Conservation (phyloP, 495 filamentous ascomycete genomes). For the Trichoderma parareesei region DNA sequence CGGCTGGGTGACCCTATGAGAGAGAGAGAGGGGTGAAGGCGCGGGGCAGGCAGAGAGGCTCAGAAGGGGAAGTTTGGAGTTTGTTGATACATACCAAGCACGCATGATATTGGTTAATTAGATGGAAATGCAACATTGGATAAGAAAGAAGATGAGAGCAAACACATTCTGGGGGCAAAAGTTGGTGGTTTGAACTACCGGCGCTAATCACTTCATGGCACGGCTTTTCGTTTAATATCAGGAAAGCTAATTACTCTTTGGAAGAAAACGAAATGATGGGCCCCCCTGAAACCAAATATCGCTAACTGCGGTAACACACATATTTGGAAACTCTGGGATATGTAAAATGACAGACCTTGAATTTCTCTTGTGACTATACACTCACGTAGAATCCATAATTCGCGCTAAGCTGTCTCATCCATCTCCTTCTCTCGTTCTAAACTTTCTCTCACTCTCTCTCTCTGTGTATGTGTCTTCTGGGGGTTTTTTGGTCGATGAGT, state of each 20-base stretch:
- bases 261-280: slow-evolving; percentile 5
- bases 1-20: slow-evolving; percentile 24
- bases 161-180: background rate
- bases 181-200: background rate
- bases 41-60: too few relatives aligned
- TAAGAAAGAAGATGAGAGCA: background rate
- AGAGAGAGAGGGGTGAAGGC: background rate
- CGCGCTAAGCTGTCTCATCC: background rate
- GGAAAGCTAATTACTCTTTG: background rate
- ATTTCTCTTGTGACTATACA: too few relatives aligned
- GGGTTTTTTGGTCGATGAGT: background rate
- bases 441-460: background rate
- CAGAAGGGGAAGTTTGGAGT: too few relatives aligned
- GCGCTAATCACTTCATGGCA: background rate
- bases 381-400: background rate
- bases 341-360: background rate
- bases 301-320: background rate
- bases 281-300: slow-evolving; percentile 1
- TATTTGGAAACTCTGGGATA: background rate
- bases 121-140: background rate
- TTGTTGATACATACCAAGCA: too few relatives aligned
- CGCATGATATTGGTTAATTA: slow-evolving; percentile 11
- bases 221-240: background rate
- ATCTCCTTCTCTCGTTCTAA: background rate
- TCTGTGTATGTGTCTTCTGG: too few relatives aligned